phyloP scores from a whole-genome alignment of 805 yeast species.

The Wickerhamiella azymoides region DNA sequence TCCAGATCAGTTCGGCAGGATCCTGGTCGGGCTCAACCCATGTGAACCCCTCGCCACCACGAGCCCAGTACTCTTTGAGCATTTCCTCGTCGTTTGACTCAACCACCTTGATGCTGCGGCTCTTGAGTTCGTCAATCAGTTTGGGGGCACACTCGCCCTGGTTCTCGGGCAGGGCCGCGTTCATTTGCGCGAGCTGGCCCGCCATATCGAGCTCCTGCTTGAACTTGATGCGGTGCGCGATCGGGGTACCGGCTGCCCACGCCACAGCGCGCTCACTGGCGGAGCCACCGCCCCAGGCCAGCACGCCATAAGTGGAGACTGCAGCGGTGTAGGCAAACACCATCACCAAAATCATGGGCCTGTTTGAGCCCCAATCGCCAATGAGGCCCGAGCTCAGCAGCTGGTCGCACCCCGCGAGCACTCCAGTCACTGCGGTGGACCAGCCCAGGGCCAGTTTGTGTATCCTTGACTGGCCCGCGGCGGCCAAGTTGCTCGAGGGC shows the following conservation, averaged over 20 bases:
- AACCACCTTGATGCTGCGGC: slow-evolving; percentile 26
- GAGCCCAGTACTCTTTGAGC: slow-evolving; percentile 74
- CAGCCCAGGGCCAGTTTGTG: slow-evolving; percentile 26
- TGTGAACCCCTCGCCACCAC: slow-evolving; percentile 73
- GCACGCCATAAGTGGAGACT: slow-evolving; percentile 33
- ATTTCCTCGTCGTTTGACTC: slow-evolving; percentile 51
- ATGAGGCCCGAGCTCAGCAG: slow-evolving; percentile 30
- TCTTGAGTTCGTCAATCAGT: slow-evolving; percentile 23
- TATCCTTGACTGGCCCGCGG: slow-evolving; percentile 25
- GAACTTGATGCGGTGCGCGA: slow-evolving; percentile 48
- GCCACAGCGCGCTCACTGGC: slow-evolving; percentile 42
- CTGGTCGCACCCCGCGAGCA: slow-evolving; percentile 35
- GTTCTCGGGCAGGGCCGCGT: slow-evolving; percentile 33
- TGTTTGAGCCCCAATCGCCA: slow-evolving; percentile 26
- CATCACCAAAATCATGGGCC: slow-evolving; percentile 32
- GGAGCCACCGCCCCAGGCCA: slow-evolving; percentile 36
- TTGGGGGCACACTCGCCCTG: slow-evolving; percentile 27
- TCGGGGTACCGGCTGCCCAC: slow-evolving; percentile 54
- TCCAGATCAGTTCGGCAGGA: slow-evolving; percentile 48
- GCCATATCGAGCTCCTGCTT: slow-evolving; percentile 58
- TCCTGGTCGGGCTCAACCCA: slow-evolving; percentile 89
- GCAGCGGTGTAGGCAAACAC: slow-evolving; percentile 36
- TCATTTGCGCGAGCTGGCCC: slow-evolving; percentile 50
- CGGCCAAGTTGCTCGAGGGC: slow-evolving; percentile 34
- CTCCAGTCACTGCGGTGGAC: slow-evolving; percentile 25